Evolutionary conservation across 805 yeast genomes (phyloP).

Genomic region (Metschnikowia chrysomelidarum): DNA sequence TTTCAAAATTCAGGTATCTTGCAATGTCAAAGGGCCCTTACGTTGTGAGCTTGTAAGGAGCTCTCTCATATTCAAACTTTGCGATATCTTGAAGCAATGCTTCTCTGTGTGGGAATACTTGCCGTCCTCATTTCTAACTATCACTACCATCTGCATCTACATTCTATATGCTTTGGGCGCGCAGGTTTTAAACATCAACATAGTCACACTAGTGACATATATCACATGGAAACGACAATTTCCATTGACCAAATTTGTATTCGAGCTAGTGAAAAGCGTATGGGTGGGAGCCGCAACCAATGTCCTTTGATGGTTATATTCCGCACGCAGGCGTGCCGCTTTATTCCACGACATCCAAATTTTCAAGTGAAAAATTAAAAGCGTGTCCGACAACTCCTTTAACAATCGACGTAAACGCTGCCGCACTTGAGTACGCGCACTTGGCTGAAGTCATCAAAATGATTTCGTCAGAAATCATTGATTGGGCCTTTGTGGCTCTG

Average conservation of each 20-base stretch:
- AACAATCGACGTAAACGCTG: too few species aligned
- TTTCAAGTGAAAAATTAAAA: too few species aligned
- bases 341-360: too few species aligned
- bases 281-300: conserved; percentile 6
- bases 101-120: conserved; percentile 8
- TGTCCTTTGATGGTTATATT: too few species aligned
- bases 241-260: conserved; percentile 7
- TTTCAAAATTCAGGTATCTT: conserved; percentile 6
- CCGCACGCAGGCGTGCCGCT: not conserved
- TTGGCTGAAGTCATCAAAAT: too few species aligned
- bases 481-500: conserved; percentile 56
- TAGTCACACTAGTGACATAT: conserved; percentile 8
- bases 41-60: conserved; percentile 7
- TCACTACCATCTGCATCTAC: conserved; percentile 14
- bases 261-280: conserved; percentile 6
- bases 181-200: conserved; percentile 15
- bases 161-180: conserved; percentile 15
- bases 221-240: conserved; percentile 7
- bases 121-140: conserved; percentile 12
- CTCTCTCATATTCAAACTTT: conserved; percentile 17
- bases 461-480: conserved; percentile 46
- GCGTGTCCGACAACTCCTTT: too few species aligned
- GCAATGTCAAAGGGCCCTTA: conserved; percentile 3
- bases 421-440: too few species aligned
- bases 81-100: conserved; percentile 10